These are phyloP conservation scores for Apiospora aurea DNA, from an alignment of 2,329 filamentous ascomycete genomes.

Conservation along the genomic window DNA sequence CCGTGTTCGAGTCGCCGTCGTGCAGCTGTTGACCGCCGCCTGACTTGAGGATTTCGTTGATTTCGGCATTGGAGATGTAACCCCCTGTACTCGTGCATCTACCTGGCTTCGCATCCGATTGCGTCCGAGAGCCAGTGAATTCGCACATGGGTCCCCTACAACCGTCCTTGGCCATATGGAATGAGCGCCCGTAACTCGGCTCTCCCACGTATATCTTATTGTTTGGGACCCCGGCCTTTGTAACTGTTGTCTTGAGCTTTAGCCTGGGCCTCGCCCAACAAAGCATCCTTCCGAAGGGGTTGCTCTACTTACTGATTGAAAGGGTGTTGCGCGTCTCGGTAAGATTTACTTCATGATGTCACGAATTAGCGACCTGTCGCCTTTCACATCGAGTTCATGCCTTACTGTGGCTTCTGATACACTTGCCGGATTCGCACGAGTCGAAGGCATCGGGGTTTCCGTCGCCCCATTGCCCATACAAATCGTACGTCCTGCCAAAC, in stretches of 20 bases:
- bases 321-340: too few species aligned
- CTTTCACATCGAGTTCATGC: too few species aligned
- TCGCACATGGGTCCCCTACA: constrained; percentile 44
- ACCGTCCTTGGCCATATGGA: constrained; percentile 40
- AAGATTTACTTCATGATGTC: too few species aligned
- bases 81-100: constrained; percentile 24
- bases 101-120: background rate
- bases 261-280: too few species aligned
- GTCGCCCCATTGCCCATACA: constrained; percentile 37
- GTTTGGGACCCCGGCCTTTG: constrained; percentile 47
- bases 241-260: constrained; percentile 32
- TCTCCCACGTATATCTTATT: constrained; percentile 44
- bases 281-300: too few species aligned
- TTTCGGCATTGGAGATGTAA: constrained; percentile 37
- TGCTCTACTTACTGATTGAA: too few species aligned
- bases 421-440: constrained; percentile 42
- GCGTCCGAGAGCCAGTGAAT: background rate
- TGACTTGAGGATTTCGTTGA: constrained; percentile 37
- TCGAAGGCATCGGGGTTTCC: constrained; percentile 37
- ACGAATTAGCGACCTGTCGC: too few species aligned
- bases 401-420: constrained; percentile 40
- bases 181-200: constrained; percentile 45
- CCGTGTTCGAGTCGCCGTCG: constrained; percentile 1
- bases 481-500: too few species aligned
- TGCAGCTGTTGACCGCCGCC: background rate